Evolutionary conservation across 2,329 filamentous ascomycete genomes (phyloP).

Genomic region (Coleophoma eucalyptorum): DNA sequence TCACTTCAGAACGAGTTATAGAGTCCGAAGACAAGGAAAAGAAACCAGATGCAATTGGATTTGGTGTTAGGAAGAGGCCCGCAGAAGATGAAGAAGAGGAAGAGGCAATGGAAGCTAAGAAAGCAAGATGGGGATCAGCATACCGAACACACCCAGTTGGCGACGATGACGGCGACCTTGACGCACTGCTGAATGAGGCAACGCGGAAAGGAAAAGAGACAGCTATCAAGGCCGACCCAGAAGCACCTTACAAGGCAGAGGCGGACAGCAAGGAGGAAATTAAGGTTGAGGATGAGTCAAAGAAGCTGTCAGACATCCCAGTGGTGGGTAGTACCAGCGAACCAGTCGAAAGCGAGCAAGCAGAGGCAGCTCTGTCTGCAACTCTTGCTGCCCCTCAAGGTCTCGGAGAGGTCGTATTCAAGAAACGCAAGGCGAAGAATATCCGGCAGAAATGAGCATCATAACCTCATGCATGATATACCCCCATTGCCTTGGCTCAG

Average conservation of each 20-base stretch:
- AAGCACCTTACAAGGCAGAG: slow-evolving; percentile 14
- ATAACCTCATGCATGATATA: too few species aligned
- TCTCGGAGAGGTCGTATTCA: slow-evolving; percentile 61
- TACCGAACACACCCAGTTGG: slow-evolving; percentile 29
- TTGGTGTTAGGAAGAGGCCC: slow-evolving; percentile 61
- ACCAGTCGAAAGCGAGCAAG: slow-evolving; percentile 20
- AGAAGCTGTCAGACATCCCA: neutral
- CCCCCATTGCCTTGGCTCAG: too few species aligned
- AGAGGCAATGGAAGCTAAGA: slow-evolving; percentile 58
- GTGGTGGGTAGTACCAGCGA: neutral
- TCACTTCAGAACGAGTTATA: slow-evolving; percentile 38
- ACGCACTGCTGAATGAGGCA: slow-evolving; percentile 31
- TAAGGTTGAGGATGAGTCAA: neutral
- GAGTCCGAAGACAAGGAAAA: slow-evolving; percentile 39
- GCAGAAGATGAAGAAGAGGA: slow-evolving; percentile 51
- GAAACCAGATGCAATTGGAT: slow-evolving; percentile 36
- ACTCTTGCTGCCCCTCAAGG: slow-evolving; percentile 32
- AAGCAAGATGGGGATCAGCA: slow-evolving; percentile 36
- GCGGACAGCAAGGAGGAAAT: slow-evolving; percentile 10
- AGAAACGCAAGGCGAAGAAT: slow-evolving; percentile 71
- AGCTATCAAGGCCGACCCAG: slow-evolving; percentile 16
- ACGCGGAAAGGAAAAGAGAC: slow-evolving; percentile 20
- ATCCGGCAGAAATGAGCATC: slow-evolving; percentile 50
- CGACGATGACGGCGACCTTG: slow-evolving; percentile 28
- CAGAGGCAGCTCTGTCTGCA: slow-evolving; percentile 27